phyloP scores from a whole-genome alignment of 345 rosid genomes.

The Corchorus olitorius region DNA sequence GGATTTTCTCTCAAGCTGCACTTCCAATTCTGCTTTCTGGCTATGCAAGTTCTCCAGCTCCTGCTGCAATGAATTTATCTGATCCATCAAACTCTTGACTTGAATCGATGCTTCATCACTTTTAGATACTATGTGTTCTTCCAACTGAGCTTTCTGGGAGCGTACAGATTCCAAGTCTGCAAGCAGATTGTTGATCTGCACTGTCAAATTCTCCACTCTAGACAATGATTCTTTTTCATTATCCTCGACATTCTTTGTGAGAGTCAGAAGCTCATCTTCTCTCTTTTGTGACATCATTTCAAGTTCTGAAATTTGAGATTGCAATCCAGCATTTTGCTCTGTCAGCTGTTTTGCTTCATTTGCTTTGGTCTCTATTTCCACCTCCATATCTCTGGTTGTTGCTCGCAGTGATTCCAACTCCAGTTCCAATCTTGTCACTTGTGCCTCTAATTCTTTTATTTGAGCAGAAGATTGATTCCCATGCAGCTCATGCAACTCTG shows the following conservation, averaged over 20 bases:
- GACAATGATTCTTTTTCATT: conserved; percentile 53
- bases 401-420: conserved; percentile 49
- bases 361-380: conserved; percentile 48
- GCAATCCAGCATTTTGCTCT: conserved; percentile 46
- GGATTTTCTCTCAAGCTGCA: conserved; percentile 55
- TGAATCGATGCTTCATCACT: conserved; percentile 56
- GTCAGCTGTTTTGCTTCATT: conserved; percentile 47
- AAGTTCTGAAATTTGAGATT: conserved; percentile 51
- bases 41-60: conserved; percentile 50
- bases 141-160: conserved; percentile 60
- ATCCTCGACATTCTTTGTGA: conserved; percentile 57
- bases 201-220: conserved; percentile 55
- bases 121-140: conserved; percentile 50
- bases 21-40: conserved; percentile 57
- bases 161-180: conserved; percentile 42
- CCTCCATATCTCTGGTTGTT: conserved; percentile 45
- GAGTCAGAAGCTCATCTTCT: conserved; percentile 49
- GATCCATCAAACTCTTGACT: conserved; percentile 50
- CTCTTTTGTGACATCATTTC: conserved; percentile 48
- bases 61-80: conserved; percentile 49
- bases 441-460: conserved; percentile 45
- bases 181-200: conserved; percentile 44
- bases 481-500: conserved; percentile 56
- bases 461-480: conserved; percentile 48
- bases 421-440: conserved; percentile 43